phyloP scores from a whole-genome alignment of 1,284 basidiomycete genomes.

The Bjerkandera adusta region DNA sequence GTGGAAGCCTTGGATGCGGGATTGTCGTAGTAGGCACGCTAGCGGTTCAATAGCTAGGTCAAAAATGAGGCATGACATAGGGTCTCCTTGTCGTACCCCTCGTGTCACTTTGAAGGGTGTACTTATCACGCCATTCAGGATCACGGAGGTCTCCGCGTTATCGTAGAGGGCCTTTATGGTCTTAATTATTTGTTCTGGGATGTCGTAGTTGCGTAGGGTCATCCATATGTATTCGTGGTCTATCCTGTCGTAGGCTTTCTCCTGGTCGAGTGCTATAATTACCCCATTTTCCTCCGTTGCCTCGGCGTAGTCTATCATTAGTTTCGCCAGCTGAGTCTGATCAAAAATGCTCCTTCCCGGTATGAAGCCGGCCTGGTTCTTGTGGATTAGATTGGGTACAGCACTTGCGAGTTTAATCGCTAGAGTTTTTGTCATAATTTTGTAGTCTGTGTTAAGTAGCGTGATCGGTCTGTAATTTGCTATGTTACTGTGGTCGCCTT shows the following conservation, averaged over 20 bases:
- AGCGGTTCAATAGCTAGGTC: slow-evolving; percentile 28
- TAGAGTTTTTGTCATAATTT: slow-evolving; percentile 23
- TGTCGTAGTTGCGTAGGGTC: slow-evolving; percentile 16
- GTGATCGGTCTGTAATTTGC: slow-evolving; percentile 34
- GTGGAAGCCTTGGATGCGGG: slow-evolving; percentile 16
- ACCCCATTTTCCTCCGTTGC: slow-evolving; percentile 21
- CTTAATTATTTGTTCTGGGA: slow-evolving; percentile 22
- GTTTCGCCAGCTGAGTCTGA: slow-evolving; percentile 21
- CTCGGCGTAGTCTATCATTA: slow-evolving; percentile 25
- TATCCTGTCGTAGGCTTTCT: slow-evolving; percentile 34
- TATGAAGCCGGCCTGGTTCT: slow-evolving; percentile 30
- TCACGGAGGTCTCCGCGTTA: slow-evolving; percentile 21
- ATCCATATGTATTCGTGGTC: slow-evolving; percentile 29
- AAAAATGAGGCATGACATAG: slow-evolving; percentile 30
- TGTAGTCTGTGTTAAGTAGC: slow-evolving; percentile 33
- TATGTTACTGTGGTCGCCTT: slow-evolving; percentile 25
- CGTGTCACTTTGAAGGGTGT: slow-evolving; percentile 17
- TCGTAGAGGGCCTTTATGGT: slow-evolving; percentile 24
- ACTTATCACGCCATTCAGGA: slow-evolving; percentile 28
- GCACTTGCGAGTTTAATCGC: slow-evolving; percentile 18
- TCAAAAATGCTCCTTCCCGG: slow-evolving; percentile 23
- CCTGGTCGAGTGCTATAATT: slow-evolving; percentile 31
- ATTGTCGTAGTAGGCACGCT: slow-evolving; percentile 18
- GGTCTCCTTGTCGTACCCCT: slow-evolving; percentile 34
- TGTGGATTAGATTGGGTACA: slow-evolving; percentile 20